phyloP scores from a whole-genome alignment of 495 filamentous ascomycete genomes.

The Penicillium crystallinum region DNA sequence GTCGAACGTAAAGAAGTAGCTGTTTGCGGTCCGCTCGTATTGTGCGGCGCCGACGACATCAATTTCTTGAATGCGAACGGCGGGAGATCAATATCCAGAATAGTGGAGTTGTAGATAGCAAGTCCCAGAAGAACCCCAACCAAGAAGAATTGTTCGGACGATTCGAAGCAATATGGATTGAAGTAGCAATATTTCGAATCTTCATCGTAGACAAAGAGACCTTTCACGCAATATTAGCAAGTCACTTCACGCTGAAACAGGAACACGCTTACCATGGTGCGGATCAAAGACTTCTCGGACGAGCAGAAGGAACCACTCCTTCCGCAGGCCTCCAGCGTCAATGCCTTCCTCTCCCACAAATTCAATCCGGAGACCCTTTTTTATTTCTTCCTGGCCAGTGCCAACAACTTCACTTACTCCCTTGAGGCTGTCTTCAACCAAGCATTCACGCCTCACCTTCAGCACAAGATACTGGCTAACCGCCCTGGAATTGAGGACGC shows the following conservation, averaged over 20 bases:
- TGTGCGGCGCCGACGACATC: constrained; percentile 64
- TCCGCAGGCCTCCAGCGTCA: constrained; percentile 85
- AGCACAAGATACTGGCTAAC: constrained; percentile 78
- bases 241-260: neutral
- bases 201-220: constrained; percentile 90
- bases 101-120: constrained; percentile 95
- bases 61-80: constrained; percentile 93
- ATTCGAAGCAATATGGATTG: constrained; percentile 87
- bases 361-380: constrained; percentile 84
- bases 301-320: constrained; percentile 94
- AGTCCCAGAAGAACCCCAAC: constrained; percentile 85
- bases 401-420: constrained; percentile 85
- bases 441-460: constrained; percentile 75
- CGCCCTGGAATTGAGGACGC: constrained; percentile 67
- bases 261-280: constrained; percentile 64
- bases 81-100: constrained; percentile 83
- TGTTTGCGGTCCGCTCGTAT: constrained; percentile 43
- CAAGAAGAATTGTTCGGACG: constrained; percentile 88
- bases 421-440: constrained; percentile 86
- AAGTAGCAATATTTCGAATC: constrained; percentile 94
- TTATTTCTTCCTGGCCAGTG: constrained; percentile 78
- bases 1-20: constrained; percentile 50
- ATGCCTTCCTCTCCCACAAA: constrained; percentile 89
- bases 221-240: constrained; percentile 41
- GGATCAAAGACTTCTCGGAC: constrained; percentile 91